phyloP scores from a whole-genome alignment of 495 filamentous ascomycete genomes.

The Aspergillus wentii region DNA sequence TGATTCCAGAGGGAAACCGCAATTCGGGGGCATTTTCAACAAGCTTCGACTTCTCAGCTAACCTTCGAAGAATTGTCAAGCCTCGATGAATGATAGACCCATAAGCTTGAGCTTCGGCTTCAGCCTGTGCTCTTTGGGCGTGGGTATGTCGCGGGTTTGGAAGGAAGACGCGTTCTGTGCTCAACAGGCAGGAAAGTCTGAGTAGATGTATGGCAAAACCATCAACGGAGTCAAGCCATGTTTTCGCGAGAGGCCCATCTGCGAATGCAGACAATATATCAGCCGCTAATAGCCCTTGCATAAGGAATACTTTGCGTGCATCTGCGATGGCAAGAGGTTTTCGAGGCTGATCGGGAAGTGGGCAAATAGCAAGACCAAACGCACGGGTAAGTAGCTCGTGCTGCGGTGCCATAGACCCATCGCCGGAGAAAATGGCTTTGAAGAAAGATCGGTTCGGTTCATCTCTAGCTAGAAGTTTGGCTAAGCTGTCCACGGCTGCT shows the following conservation, averaged over 20 bases:
- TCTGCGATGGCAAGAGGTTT: slow-evolving; percentile 62
- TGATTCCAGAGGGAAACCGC: slow-evolving; percentile 54
- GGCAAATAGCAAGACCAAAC: slow-evolving; percentile 82
- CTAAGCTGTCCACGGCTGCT: slow-evolving; percentile 80
- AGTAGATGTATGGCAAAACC: slow-evolving; percentile 80
- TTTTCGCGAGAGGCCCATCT: slow-evolving; percentile 65
- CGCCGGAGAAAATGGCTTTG: slow-evolving; percentile 70
- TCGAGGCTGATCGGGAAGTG: slow-evolving; percentile 62
- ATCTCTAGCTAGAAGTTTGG: slow-evolving; percentile 88
- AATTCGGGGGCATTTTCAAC: slow-evolving; percentile 41
- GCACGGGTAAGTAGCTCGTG: slow-evolving; percentile 83
- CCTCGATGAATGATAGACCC: slow-evolving; percentile 62
- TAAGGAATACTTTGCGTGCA: slow-evolving; percentile 76
- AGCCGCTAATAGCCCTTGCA: slow-evolving; percentile 87
- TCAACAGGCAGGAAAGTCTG: slow-evolving; percentile 63
- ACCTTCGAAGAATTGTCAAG: slow-evolving; percentile 60
- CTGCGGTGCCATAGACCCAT: slow-evolving; percentile 54
- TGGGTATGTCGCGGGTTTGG: slow-evolving; percentile 27
- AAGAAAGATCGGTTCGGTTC: slow-evolving; percentile 87
- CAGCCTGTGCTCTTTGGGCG: slow-evolving; percentile 26
- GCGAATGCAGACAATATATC: slow-evolving; percentile 77
- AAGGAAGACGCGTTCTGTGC: slow-evolving; percentile 46
- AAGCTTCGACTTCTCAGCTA: slow-evolving; percentile 69
- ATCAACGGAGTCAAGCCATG: slow-evolving; percentile 81
- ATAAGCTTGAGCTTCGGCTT: slow-evolving; percentile 43